phyloP scores from a whole-genome alignment of 2,329 filamentous ascomycete genomes.

The Lecanoromycetidae sp. region DNA sequence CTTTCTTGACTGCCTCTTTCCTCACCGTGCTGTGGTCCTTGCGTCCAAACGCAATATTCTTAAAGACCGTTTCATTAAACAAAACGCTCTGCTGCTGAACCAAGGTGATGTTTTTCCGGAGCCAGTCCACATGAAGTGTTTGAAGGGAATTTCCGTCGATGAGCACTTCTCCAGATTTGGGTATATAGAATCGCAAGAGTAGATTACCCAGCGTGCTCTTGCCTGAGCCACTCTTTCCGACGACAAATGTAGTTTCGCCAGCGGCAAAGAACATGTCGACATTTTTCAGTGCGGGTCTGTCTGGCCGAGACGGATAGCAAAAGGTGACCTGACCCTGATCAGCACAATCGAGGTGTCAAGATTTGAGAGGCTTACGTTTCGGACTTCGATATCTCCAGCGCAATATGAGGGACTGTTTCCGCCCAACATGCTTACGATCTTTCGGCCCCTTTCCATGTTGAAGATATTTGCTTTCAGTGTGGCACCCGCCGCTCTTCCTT shows the following conservation, averaged over 20 bases:
- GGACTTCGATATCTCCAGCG: conserved; percentile 56
- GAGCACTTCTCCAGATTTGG: conserved; percentile 50
- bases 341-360: conserved; percentile 1
- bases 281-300: conserved; percentile 46
- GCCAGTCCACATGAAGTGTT: conserved; percentile 55
- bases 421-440: conserved; percentile 24
- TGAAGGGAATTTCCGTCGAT: conserved; percentile 55
- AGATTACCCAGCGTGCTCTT: conserved; percentile 83
- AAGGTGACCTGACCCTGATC: conserved; percentile 51
- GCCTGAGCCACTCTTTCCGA: conserved; percentile 79
- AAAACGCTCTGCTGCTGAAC: conserved; percentile 72
- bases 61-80: conserved; percentile 67
- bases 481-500: conserved; percentile 62
- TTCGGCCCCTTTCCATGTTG: conserved; percentile 22
- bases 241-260: conserved; percentile 63
- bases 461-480: conserved; percentile 42
- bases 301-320: conserved; percentile 60
- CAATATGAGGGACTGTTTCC: conserved; percentile 34
- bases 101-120: conserved; percentile 64
- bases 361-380: conserved; percentile 40
- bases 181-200: conserved; percentile 63
- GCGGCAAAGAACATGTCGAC: conserved; percentile 59
- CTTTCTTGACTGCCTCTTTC: conserved; percentile 44
- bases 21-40: conserved; percentile 37
- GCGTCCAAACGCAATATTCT: conserved; percentile 66